Percentiles rank a stretch among this genome's conserved stretches.
These are phyloP conservation scores for Adiantum capillusveneris DNA, from an alignment of 75 land plant species.

Conservation along the genomic window DNA sequence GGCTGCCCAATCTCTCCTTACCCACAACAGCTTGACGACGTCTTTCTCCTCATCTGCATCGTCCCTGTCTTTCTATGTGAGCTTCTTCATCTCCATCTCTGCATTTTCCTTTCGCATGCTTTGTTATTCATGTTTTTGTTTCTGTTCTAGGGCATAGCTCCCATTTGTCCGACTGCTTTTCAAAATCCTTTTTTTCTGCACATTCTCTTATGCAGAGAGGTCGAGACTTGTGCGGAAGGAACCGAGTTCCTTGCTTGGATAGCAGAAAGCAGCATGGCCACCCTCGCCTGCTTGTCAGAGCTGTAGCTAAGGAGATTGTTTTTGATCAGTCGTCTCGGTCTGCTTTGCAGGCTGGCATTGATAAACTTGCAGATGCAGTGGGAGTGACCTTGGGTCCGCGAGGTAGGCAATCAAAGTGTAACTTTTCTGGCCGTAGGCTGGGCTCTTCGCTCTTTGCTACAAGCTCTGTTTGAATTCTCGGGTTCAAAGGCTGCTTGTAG, in stretches of 20 bases:
- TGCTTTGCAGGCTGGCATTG: conserved; percentile 78
- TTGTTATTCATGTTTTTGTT: not conserved
- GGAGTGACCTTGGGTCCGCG: conserved; percentile 83
- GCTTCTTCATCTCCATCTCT: not conserved
- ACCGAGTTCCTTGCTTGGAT: too few relatives aligned
- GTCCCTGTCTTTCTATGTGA: not conserved
- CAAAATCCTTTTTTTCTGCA: not conserved
- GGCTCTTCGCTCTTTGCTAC: too few relatives aligned
- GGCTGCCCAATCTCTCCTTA: conserved; percentile 1
- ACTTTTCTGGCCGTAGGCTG: too few relatives aligned
- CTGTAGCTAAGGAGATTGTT: conserved; percentile 69
- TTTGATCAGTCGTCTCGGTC: conserved; percentile 78
- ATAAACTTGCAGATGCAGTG: conserved; percentile 83
- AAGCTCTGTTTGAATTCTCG: too few relatives aligned
- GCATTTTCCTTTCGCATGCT: not conserved
- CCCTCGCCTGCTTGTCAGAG: conserved; percentile 50
- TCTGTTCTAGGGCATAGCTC: not conserved
- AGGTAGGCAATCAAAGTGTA: too few relatives aligned
- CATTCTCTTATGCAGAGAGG: not conserved
- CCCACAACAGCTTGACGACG: not conserved
- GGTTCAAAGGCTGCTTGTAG: too few relatives aligned
- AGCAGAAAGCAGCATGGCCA: too few relatives aligned
- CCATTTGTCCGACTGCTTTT: not conserved
- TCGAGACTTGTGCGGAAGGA: too few relatives aligned
- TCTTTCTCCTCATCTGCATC: not conserved